Base-by-base conservation (phyloP, 192 early-diverging fungal genomes). In the Chytriomyces sp. region DNA sequence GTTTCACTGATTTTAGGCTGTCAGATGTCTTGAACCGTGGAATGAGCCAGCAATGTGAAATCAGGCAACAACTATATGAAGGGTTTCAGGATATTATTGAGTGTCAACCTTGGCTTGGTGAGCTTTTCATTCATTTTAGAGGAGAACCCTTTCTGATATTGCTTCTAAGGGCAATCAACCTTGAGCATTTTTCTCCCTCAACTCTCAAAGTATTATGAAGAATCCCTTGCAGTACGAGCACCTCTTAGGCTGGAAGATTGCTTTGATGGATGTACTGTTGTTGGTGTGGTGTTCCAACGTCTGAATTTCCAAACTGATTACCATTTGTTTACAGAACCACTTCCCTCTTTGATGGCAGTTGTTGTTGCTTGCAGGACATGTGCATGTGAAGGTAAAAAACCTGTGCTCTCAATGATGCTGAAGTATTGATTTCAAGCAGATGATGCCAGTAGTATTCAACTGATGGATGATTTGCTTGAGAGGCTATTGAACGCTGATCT, bases 11-110 rank as follows among this genome's bases (percentile, higher is more conserved):
- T 28, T 12, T 52, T 0, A 52, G 28, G 19, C 31, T n/a, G 56
- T n/a, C 54, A 68, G 66, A 56, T 26, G 56, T 68, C 38, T 56
- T 68, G 49, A 17, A 34, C 5, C 14, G 66, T 17, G 66, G 66
- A 55, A 32, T 68, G 32, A 68, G 56, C 34, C 66, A 68, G 49
- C 66, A 68, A 33, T 56, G 40, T 38, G 66, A 68, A 10, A 68
- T 68, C 12, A 31, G 53, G 2, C 14, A 31, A 19, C 66, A 68
- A 36, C 33, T 68, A 33, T 68, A 55, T 56, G 52, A 68, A 33
- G 66, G 66, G n/a, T 68, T 68, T 52, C 34, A 56, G 7, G 22
- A 22, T 6, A 56, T 56, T 56, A 26, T 68, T 5, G 52, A 68
- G 44, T 5, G 12, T 30, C 66, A 68, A 34, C 53, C 53, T 6